Base-by-base conservation (phyloP, 768 basidiomycete genomes). In the Lentinus brumalis region DNA sequence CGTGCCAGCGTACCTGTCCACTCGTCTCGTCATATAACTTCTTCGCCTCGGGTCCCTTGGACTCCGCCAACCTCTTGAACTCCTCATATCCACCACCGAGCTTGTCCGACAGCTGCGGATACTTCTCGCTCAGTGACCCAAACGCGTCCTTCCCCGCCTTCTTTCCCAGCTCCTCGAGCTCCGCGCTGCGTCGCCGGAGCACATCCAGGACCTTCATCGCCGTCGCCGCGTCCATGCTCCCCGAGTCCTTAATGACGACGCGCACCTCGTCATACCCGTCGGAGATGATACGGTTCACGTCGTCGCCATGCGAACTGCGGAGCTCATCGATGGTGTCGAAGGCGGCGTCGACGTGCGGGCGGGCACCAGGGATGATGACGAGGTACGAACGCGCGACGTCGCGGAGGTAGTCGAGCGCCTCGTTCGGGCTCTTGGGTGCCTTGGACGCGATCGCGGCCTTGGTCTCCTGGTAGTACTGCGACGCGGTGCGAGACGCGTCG, bases 241-340 rank as follows among this genome's bases (percentile, higher is more conserved):
- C 42, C 7, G 56, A 44, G 46, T 66, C 72, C 41, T 65, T 60
- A 9, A 74, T 45, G 32, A 73, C 62, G 10, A 57, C 64, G 50
- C 67, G 61, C 4, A 82, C 66, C 38, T 81, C 77, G 15, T 72
- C 65, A 52, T 75, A 78, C 11, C 77, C 75, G 50, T 70, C 67
- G 7, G 62, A 54, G 15, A 79, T 70, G 59, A 81, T 76, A 12
- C 49, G 66, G 57, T 73, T 73, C 8, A 78, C 76, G 59, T 82
- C 79, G 29, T 78, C 75, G 4, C 72, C 63, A 50, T 82, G 78
- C 16, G 71, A 67, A 32, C 76, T 73, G 35, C 74, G 71, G 12
- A 77, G 65, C 53, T 74, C 67, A 49, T 77, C 77, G 42, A 81
- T 62, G n/a, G 68, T 67, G 64, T 81, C 78, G 63, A 83, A 82